These are phyloP conservation scores for Colletotrichum sublineola DNA, from an alignment of 2,329 filamentous ascomycete species.

Conservation along the genomic window DNA sequence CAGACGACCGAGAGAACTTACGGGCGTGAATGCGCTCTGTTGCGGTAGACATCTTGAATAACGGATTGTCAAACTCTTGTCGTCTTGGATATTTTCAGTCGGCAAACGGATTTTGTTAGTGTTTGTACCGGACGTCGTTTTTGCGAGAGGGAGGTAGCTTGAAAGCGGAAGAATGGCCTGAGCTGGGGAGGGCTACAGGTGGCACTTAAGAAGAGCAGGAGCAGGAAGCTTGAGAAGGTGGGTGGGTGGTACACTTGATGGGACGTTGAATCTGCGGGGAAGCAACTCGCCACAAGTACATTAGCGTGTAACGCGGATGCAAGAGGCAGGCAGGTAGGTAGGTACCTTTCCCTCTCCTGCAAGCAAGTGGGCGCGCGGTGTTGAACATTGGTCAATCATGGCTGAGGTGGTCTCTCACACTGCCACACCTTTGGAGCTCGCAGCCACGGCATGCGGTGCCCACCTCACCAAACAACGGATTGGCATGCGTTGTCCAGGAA, in stretches of 20 bases:
- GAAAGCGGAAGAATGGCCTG: slow-evolving; percentile 11
- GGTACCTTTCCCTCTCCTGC: slow-evolving; percentile 24
- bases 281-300: slow-evolving; percentile 38
- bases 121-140: slow-evolving; percentile 9
- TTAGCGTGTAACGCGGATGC: slow-evolving; percentile 37
- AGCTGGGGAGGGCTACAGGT: slow-evolving; percentile 20
- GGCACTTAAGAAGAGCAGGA: slow-evolving; percentile 33
- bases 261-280: slow-evolving; percentile 39
- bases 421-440: not conserved
- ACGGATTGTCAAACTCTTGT: slow-evolving; percentile 2
- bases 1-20: slow-evolving; percentile 23
- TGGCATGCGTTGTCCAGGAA: not conserved
- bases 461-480: not conserved
- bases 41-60: slow-evolving; percentile 35
- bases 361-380: slow-evolving; percentile 4
- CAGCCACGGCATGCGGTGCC: not conserved
- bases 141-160: slow-evolving; percentile 16
- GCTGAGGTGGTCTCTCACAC: slow-evolving; percentile 10
- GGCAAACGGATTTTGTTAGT: slow-evolving; percentile 5
- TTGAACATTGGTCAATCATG: not conserved
- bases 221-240: slow-evolving; percentile 13
- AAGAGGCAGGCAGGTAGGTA: slow-evolving; percentile 5
- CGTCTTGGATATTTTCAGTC: not conserved
- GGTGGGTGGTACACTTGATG: slow-evolving; percentile 3
- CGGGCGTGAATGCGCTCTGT: slow-evolving; percentile 38